Evolutionary conservation across 2,329 filamentous ascomycete species (phyloP), one percentile per base, ranked within the genome.

Genomic region (Parafenestella ontariensis): DNA sequence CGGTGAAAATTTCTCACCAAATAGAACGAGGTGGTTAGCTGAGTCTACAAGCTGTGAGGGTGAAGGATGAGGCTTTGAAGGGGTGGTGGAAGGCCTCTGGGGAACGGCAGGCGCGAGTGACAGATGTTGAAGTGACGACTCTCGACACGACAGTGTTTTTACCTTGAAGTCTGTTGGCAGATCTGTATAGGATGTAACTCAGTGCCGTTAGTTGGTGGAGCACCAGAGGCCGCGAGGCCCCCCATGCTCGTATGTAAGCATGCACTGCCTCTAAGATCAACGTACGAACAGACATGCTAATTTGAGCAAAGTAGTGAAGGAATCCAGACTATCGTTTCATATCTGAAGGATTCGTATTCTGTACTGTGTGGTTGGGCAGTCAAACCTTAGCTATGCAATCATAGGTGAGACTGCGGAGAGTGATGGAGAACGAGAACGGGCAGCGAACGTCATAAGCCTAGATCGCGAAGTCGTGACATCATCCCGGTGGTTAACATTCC

Each of bases 1-100:
- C 18, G 41, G n/a, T 44, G 41, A 44, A n/a, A n/a, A n/a, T n/a
- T n/a, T n/a, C n/a, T 69, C 41, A 44, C 41, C 37, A 29, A 9
- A 44, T 18, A 6, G 15, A 13, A 23, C n/a, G 10, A 40, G 13
- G 41, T 26, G 20, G 26, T 53, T 37, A 46, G 21, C 10, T 21
- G 37, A 23, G 18, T 15, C 18, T 39, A 13, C 24, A 23, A 28
- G 17, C 20, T 24, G 45, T 36, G 49, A 49, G 48, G 34, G 28
- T 40, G 34, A 23, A 40, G 49, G 29, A n/a, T 48, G 48, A 31
- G 49, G 48, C 45, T 56, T 44, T 56, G 49, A 37, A 33, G 31
- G 1, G 31, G 17, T 34, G 13, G 31, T 34, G 13, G 13, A 17
- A 17, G 31, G 5, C 13, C 13, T 17, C n/a, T 15, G 17, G 15